These are phyloP conservation scores for Leucoagaricus sp. DNA, from an alignment of 1,284 basidiomycete genomes.

Conservation along the genomic window DNA sequence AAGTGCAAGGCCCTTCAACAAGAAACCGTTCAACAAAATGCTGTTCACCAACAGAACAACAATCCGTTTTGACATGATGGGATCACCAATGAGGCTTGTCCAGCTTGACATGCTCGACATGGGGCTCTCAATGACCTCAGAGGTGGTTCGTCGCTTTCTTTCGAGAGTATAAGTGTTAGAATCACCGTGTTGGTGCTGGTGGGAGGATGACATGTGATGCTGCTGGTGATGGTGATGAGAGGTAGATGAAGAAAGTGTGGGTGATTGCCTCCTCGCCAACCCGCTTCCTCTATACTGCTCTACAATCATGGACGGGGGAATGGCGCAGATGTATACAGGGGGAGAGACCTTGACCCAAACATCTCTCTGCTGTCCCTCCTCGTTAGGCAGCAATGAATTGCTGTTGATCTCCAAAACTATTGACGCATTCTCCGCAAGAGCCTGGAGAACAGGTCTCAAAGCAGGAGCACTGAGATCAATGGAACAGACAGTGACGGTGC, in stretches of 20 bases:
- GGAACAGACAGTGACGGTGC: slow-evolving; percentile 38
- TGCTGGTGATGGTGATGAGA: too few relatives aligned
- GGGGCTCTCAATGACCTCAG: too few relatives aligned
- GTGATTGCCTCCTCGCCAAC: slow-evolving; percentile 16
- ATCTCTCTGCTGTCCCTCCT: slow-evolving; percentile 24
- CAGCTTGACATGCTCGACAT: slow-evolving; percentile 88
- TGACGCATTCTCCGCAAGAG: slow-evolving; percentile 47
- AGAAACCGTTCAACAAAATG: slow-evolving; percentile 91
- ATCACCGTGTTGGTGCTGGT: slow-evolving; percentile 6
- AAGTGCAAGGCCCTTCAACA: slow-evolving; percentile 93
- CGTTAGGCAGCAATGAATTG: slow-evolving; percentile 23
- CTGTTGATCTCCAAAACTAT: slow-evolving; percentile 18
- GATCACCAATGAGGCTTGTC: slow-evolving; percentile 94
- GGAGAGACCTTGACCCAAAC: slow-evolving; percentile 12
- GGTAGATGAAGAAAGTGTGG: slow-evolving; percentile 3
- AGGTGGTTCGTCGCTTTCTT: too few relatives aligned
- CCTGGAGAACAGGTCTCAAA: slow-evolving; percentile 57
- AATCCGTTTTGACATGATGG: slow-evolving; percentile 63
- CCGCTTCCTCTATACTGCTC: slow-evolving; percentile 43
- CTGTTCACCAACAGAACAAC: slow-evolving; percentile 89
- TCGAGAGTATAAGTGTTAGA: neutral
- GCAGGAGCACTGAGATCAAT: too few relatives aligned
- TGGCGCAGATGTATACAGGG: slow-evolving; percentile 70
- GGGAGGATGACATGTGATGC: too few relatives aligned
- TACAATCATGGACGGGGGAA: slow-evolving; percentile 65